Base-by-base conservation (phyloP, 2,329 filamentous ascomycete species). In the Pseudocercospora crystallina region DNA sequence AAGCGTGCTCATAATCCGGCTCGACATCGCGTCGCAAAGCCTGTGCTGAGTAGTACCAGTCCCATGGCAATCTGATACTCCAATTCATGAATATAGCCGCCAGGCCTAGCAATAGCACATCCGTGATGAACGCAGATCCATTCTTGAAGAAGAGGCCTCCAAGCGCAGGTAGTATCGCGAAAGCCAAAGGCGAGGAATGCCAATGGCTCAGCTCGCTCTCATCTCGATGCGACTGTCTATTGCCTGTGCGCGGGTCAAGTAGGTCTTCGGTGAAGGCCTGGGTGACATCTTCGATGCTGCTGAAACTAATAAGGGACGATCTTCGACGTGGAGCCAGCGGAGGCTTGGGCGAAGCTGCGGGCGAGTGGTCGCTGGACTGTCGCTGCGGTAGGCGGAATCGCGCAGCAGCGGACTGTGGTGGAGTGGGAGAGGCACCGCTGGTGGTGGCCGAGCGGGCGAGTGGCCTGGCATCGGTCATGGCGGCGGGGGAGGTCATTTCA, bases 1-100 rank as follows among this genome's bases (percentile, higher is more conserved):
- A 20, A n/a, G 43, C n/a, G 14, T 43, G 34, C 12, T 35, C 43
- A 20, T 29, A 36, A 35, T 47, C 51, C 15, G 51, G 51, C 32
- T 55, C 58, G 10, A 57, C 51, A n/a, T 63, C 57, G 29, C 51
- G 45, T 17, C 60, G 52, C 36, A 63, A 43, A 29, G 62, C 65
- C 60, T 78, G 76, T 2, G 77, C 75, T 9, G 75, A 71, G 50
- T 74, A 72, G 54, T 80, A 80, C 77, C 78, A 80, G 47, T 79
- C 73, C 91, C 92, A 97, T 61, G 92, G 92, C 59, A 94, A 77
- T 49, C 89, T 86, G 37, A 96, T 86, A 42, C 89, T 91, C 89
- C 90, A 96, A 67, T 96, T 91, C 55, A 97, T 76, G 64, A 96
- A 95, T 38, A 96, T 80, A 4, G 86, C 89, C 2, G 89, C 88